These are phyloP conservation scores for Raphidocelis subcapitata DNA, from an alignment of 139 green algal genomes.

Conservation along the genomic window DNA sequence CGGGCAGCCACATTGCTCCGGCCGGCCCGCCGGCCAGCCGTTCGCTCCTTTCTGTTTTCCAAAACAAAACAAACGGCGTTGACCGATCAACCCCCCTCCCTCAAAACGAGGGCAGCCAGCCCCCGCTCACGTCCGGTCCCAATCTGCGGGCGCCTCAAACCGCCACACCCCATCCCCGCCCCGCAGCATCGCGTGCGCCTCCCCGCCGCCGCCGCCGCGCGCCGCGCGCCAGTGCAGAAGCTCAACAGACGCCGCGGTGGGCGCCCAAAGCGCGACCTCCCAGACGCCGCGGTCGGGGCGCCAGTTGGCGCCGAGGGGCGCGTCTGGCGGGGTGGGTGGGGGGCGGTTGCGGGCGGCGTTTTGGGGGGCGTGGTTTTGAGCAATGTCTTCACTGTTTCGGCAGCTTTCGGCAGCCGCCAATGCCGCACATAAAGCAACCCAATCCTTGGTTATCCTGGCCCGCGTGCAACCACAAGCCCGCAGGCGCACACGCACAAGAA, in stretches of 20 bases:
- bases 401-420: too few species aligned
- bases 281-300: too few species aligned
- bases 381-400: too few species aligned
- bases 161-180: conserved; percentile 42
- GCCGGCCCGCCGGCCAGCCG: too few species aligned
- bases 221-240: conserved; percentile 57
- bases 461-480: too few species aligned
- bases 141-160: conserved; percentile 36
- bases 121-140: conserved; percentile 50
- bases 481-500: too few species aligned
- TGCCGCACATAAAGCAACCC: too few species aligned
- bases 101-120: conserved; percentile 2
- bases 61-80: background rate
- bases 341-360: background rate
- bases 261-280: conserved; percentile 49
- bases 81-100: background rate
- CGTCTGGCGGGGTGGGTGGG: background rate
- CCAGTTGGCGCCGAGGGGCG: background rate
- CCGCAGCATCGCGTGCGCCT: conserved; percentile 31
- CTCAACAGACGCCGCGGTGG: conserved; percentile 72
- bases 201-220: conserved; percentile 22
- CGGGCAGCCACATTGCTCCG: too few species aligned
- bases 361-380: too few species aligned
- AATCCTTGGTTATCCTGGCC: too few species aligned
- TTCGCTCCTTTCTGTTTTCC: too few species aligned